Base-by-base conservation (phyloP, 2,329 filamentous ascomycete genomes). In the Fusarium torulosum region DNA sequence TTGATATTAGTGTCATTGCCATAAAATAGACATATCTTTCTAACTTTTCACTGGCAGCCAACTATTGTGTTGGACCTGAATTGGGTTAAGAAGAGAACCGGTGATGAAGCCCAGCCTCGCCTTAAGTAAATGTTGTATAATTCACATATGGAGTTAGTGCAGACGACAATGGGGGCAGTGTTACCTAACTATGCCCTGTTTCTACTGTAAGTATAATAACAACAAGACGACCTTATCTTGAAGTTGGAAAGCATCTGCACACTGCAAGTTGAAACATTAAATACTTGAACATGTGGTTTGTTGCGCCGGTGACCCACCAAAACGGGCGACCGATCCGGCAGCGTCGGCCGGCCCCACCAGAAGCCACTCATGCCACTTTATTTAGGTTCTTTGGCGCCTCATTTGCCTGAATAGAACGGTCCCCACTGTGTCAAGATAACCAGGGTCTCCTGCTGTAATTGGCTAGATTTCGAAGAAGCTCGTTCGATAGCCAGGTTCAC, bases 321-420 rank as follows among this genome's bases (percentile, higher is more conserved):
- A 55, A 44, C 62, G 40, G 52, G 20, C 55, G 37, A 56, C 70
- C 52, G 59, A 43, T 35, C 63, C 59, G 66, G 66, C 40, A 63
- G 66, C 42, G 68, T 63, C 41, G 60, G 44, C 59, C 68, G 70
- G 70, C 70, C 69, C 71, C 70, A 68, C 63, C 20, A 10, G 9
- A 63, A 60, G 40, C 47, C 38, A 65, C 53, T 63, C 42, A 52
- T 66, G 57, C 66, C 66, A 69, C 66, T 55, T 56, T 69, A 60
- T 45, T n/a, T 44, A 33, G 35, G 11, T 43, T 33, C 44, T 49
- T 40, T 49, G 51, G 52, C 40, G 41, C 29, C 31, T 67, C 35
- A 49, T 55, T 60, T 50, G 53, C 35, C 37, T 54, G 38, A 63
- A 55, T 66, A 57, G 33, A 27, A 40, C 21, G 27, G 38, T 13